A percentile compares a stretch with the other conserved stretches of the same genome.
Conservation (phyloP, 306 rosid genomes). For the Cucurbita argyrosperma region DNA sequence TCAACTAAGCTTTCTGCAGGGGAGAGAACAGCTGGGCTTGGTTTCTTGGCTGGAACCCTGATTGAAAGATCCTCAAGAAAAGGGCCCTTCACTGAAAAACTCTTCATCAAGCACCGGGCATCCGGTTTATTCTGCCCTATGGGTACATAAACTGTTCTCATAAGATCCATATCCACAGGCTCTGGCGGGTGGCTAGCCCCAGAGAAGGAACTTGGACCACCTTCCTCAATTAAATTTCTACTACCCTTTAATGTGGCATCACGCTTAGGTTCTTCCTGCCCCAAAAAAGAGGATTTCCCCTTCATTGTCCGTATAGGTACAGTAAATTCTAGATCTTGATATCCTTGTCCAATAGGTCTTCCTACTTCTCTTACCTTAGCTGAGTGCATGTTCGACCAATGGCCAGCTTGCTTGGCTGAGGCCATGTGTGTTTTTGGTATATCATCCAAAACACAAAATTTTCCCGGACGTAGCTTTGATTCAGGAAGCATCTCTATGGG, state of each 20-base stretch:
- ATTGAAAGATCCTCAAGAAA: conserved; percentile 76
- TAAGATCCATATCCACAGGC: conserved; percentile 84
- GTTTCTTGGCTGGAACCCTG: conserved; percentile 52
- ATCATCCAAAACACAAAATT: neutral
- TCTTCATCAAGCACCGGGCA: conserved; percentile 61
- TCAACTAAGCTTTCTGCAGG: conserved; percentile 55
- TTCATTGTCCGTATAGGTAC: conserved; percentile 32
- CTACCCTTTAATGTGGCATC: conserved; percentile 43
- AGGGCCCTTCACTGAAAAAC: conserved; percentile 67
- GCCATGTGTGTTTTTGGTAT: conserved; percentile 19
- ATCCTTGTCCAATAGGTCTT: conserved; percentile 19
- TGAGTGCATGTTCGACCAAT: conserved; percentile 40
- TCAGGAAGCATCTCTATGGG: conserved; percentile 20
- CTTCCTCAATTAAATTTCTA: conserved; percentile 45
- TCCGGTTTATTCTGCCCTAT: conserved; percentile 61
- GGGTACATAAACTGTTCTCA: conserved; percentile 70
- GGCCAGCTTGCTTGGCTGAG: conserved; percentile 42
- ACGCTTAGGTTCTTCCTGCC: conserved; percentile 32
- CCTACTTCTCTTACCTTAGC: conserved; percentile 34
- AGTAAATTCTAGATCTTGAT: conserved; percentile 27
- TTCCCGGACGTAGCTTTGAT: neutral
- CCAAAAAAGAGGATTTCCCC: conserved; percentile 49
- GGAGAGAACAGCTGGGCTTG: conserved; percentile 32
- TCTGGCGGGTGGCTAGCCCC: conserved; percentile 99
- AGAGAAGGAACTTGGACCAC: conserved; percentile 55